Conservation (phyloP, 805 yeast species). For the Zygotorulaspora danielsina region DNA sequence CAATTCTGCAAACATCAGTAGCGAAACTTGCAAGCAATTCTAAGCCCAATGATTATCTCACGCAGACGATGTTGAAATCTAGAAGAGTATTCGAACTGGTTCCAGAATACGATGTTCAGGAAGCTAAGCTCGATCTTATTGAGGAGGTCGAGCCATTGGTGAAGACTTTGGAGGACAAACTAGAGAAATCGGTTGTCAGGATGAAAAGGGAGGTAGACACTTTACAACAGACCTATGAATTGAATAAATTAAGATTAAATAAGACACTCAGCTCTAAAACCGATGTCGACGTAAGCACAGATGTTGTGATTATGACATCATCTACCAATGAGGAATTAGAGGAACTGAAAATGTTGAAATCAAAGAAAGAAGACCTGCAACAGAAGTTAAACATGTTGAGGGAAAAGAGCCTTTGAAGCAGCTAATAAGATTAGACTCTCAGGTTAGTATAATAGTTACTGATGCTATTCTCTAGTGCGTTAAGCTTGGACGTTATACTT, state of each 20-base stretch:
- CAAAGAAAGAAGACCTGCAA: slow-evolving; percentile 21
- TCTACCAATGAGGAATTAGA: slow-evolving; percentile 33
- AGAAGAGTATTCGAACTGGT: slow-evolving; percentile 30
- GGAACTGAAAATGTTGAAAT: slow-evolving; percentile 26
- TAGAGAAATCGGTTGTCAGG: slow-evolving; percentile 25
- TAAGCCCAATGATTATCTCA: slow-evolving; percentile 22
- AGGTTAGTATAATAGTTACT: slow-evolving; percentile 24
- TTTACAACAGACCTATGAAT: slow-evolving; percentile 29
- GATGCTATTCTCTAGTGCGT: slow-evolving; percentile 45
- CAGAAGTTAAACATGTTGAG: slow-evolving; percentile 13
- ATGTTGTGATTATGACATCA: slow-evolving; percentile 32
- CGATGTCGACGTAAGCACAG: slow-evolving; percentile 21
- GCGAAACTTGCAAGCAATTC: slow-evolving; percentile 18
- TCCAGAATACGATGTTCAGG: slow-evolving; percentile 35
- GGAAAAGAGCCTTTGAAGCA: background rate
- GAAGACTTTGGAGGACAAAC: slow-evolving; percentile 25
- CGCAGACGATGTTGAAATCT: slow-evolving; percentile 25
- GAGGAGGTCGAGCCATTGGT: slow-evolving; percentile 34
- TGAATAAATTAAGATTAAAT: slow-evolving; percentile 27
- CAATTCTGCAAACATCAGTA: slow-evolving; percentile 22
- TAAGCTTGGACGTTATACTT: slow-evolving; percentile 59
- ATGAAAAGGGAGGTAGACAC: slow-evolving; percentile 30
- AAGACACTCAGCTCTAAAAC: slow-evolving; percentile 10
- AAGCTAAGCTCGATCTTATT: slow-evolving; percentile 32
- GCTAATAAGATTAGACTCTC: slow-evolving; percentile 6